Percentiles rank a stretch among this genome's conserved stretches.
These are phyloP conservation scores for Westerdykella sp. DNA, from an alignment of 2,329 filamentous ascomycete genomes.

Conservation along the genomic window DNA sequence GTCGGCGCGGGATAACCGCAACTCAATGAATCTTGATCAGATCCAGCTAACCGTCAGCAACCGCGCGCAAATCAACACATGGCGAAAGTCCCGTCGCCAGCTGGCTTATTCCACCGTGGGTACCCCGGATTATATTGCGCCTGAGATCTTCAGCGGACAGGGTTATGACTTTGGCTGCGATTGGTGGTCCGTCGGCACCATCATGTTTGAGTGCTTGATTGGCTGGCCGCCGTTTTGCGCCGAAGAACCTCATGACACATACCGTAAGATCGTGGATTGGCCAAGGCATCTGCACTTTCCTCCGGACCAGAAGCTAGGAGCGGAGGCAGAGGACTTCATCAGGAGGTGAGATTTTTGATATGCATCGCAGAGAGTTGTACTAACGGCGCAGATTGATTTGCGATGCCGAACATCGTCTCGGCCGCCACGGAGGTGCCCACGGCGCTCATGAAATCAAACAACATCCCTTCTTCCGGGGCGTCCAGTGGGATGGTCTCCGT, in stretches of 20 bases:
- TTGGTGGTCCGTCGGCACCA: slow-evolving; percentile 98
- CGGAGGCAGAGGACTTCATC: slow-evolving; percentile 87
- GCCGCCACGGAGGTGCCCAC: slow-evolving; percentile 69
- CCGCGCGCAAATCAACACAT: slow-evolving; percentile 95
- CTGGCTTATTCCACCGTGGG: slow-evolving; percentile 98
- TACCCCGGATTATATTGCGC: slow-evolving; percentile 96
- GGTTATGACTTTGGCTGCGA: slow-evolving; percentile 96
- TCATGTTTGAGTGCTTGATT: slow-evolving; percentile 99
- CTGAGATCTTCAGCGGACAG: slow-evolving; percentile 94
- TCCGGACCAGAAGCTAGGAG: slow-evolving; percentile 82
- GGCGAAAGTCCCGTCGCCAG: slow-evolving; percentile 88
- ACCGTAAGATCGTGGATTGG: slow-evolving; percentile 99
- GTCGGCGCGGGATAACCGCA: slow-evolving; percentile 60
- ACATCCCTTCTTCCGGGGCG: slow-evolving; percentile 93
- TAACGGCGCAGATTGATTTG: slow-evolving; percentile 67
- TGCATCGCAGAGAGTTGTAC: slow-evolving; percentile 15
- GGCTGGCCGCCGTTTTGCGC: slow-evolving; percentile 99
- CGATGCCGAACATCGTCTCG: slow-evolving; percentile 86
- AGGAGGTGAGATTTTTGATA: slow-evolving; percentile 58
- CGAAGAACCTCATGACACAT: slow-evolving; percentile 94
- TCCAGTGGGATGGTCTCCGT: slow-evolving; percentile 88
- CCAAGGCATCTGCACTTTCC: slow-evolving; percentile 92
- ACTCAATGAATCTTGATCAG: slow-evolving; percentile 92
- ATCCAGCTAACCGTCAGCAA: slow-evolving; percentile 98
- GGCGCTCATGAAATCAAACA: slow-evolving; percentile 88